phyloP scores from a whole-genome alignment of 345 rosid species.

The Euphorbia peplus region DNA sequence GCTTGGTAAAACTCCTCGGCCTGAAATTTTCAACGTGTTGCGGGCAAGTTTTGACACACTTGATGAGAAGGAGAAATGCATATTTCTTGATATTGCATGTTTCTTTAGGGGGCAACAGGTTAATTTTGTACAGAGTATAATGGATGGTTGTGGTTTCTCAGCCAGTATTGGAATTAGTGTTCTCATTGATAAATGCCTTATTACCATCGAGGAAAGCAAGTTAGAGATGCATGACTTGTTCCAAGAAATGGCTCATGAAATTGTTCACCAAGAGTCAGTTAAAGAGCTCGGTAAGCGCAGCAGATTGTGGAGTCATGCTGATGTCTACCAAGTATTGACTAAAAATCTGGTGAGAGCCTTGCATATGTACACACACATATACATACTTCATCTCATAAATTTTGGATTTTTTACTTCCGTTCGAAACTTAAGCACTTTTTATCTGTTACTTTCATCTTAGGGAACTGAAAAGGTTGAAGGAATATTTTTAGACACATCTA shows the following conservation, averaged over 20 bases:
- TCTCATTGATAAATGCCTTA: background rate
- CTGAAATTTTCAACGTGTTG: background rate
- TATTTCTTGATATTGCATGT: conserved; percentile 8
- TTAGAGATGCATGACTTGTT: background rate
- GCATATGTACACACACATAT: background rate
- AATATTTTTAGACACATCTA: background rate
- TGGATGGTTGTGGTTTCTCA: background rate
- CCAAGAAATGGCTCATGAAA: background rate
- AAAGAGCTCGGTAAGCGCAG: background rate
- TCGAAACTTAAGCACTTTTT: background rate
- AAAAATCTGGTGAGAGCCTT: background rate
- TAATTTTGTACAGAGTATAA: background rate
- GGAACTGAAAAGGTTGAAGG: conserved; percentile 7
- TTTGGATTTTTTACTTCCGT: background rate
- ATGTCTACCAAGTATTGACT: background rate
- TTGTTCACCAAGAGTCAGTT: conserved; percentile 3
- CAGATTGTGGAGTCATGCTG: background rate
- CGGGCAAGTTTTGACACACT: background rate
- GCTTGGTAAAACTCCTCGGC: background rate
- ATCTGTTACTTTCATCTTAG: background rate
- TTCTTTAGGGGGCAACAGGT: background rate
- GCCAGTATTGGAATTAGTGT: background rate
- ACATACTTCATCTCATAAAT: background rate
- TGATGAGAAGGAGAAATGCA: background rate
- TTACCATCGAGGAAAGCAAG: background rate